Evolutionary conservation across 768 basidiomycete genomes (phyloP), one percentile per base, ranked within the genome.

Genomic region (Mycena maculata): DNA sequence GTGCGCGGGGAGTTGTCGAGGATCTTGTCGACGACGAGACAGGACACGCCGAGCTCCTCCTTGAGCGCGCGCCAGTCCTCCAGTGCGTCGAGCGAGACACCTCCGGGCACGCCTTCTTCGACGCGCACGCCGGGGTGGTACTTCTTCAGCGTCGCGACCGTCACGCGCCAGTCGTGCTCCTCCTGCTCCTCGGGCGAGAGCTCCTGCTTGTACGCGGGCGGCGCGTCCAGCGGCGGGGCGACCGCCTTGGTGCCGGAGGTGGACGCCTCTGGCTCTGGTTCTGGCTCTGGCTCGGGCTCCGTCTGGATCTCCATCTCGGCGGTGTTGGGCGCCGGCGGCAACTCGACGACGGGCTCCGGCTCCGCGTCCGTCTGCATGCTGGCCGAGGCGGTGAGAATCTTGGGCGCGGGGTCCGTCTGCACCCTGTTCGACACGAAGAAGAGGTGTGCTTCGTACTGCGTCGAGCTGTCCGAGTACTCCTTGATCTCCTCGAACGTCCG

Each of bases 1-100:
- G 73, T 70, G 15, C 49, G 38, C 0, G 76, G 75, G 4, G 85
- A 82, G 63, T 79, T 79, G 45, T 81, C 86, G 60, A 95, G 81
- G 56, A 90, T 79, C 76, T 90, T 87, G 76, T 95, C 93, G 71
- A 95, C 91, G 49, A 92, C 91, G 30, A 81, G 70, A 72, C 93
- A 95, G 28, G 90, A 90, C 47, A 93, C 83, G 13, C 93, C 93
- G 11, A 95, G 83, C 74, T 94, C 92, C 28, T 87, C 87, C 77
- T 95, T 93, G 59, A 95, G 80, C 9, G 89, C 85, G 69, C 87
- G 88, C 94, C 93, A 95, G 69, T 93, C 92, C 68, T 90, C 91
- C 25, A 85, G 76, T 2, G 87, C 81, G 38, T 93, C 92, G 57
- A 87, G 84, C 5, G 92, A 88, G 28, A 95, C 79, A 13, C 89